Evolutionary conservation across 2,329 filamentous ascomycete genomes (phyloP).

Genomic region (Cordyceps farinosa): DNA sequence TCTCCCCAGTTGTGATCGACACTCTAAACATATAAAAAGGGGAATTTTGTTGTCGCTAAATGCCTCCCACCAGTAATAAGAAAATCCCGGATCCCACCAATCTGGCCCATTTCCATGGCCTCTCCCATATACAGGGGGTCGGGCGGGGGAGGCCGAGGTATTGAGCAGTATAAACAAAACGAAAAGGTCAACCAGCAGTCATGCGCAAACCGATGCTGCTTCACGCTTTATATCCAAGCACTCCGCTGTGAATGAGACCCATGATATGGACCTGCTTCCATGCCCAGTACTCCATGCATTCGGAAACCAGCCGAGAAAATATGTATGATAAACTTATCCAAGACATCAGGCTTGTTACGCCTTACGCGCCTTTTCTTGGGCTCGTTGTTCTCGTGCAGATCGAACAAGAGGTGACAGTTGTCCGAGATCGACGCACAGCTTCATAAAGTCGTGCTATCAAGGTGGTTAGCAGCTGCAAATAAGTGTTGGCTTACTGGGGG

Average conservation of each 20-base stretch:
- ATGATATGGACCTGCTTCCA: neutral
- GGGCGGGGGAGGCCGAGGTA: neutral
- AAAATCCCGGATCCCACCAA: neutral
- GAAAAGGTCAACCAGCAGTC: neutral
- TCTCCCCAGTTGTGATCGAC: neutral
- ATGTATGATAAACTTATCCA: neutral
- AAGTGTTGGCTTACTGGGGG: constrained; percentile 29
- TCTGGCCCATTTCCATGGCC: neutral
- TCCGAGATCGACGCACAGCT: constrained; percentile 65
- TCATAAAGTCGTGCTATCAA: constrained; percentile 74
- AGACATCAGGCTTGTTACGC: constrained; percentile 26
- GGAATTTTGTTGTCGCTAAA: constrained; percentile 8
- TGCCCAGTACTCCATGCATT: constrained; percentile 1
- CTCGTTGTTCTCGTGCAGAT: constrained; percentile 78
- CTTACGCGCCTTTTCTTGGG: constrained; percentile 77
- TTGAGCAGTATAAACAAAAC: constrained; percentile 8
- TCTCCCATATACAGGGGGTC: neutral
- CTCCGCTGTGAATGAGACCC: neutral
- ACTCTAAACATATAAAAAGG: constrained; percentile 2
- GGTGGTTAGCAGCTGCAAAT: constrained; percentile 22
- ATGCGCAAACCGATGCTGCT: neutral
- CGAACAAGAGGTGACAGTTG: constrained; percentile 84
- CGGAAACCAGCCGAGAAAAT: constrained; percentile 7
- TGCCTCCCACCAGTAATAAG: constrained; percentile 11
- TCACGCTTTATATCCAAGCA: constrained; percentile 4